These are phyloP conservation scores for Candida orba DNA, from an alignment of 805 yeast species.

Conservation along the genomic window DNA sequence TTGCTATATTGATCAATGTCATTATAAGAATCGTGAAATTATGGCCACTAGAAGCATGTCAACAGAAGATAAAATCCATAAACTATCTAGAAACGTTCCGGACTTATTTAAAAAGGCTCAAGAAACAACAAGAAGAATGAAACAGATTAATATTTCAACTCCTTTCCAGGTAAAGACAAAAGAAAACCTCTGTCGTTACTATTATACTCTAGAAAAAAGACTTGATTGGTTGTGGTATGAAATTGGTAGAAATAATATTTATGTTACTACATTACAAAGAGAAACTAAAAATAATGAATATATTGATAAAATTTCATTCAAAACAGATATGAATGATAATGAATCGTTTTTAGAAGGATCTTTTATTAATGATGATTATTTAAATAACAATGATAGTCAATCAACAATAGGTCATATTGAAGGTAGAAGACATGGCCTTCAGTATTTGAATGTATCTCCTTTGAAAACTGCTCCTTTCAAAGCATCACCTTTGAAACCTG, in stretches of 20 bases:
- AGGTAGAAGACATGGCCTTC: no score
- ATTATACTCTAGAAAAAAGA: slow-evolving; percentile 41
- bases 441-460: no score
- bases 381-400: not conserved
- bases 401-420: slow-evolving; percentile 1
- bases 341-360: slow-evolving; percentile 21
- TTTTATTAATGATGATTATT: slow-evolving; percentile 15
- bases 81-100: slow-evolving; percentile 29
- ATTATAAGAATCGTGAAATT: slow-evolving; percentile 16
- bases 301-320: slow-evolving; percentile 1
- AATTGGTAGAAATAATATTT: slow-evolving; percentile 35
- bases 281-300: slow-evolving; percentile 7
- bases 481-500: no score
- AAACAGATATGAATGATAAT: slow-evolving; percentile 7
- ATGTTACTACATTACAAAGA: slow-evolving; percentile 28
- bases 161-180: slow-evolving; percentile 51
- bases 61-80: slow-evolving; percentile 28
- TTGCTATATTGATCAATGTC: slow-evolving; percentile 23
- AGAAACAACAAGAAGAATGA: slow-evolving; percentile 28
- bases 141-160: slow-evolving; percentile 38
- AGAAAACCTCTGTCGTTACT: slow-evolving; percentile 38
- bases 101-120: slow-evolving; percentile 30
- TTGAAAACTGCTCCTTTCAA: no score
- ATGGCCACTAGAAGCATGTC: slow-evolving; percentile 21
- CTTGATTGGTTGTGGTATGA: slow-evolving; percentile 55